phyloP scores from a whole-genome alignment of 495 filamentous ascomycete genomes.

The Trichoderma gamsii region DNA sequence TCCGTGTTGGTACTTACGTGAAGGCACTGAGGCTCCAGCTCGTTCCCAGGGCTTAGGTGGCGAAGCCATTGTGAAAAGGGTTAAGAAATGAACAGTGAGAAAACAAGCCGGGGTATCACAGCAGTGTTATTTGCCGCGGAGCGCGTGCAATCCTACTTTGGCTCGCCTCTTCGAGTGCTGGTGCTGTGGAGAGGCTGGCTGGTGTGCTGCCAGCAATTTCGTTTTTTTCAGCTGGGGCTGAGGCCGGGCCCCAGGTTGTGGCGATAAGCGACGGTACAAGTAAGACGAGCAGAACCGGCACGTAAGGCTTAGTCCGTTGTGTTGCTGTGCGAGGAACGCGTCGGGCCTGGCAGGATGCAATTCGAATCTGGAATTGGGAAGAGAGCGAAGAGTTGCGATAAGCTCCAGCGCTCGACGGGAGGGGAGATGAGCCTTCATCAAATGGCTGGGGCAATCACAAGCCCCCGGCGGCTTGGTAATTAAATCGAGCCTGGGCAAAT shows the following conservation, averaged over 20 bases:
- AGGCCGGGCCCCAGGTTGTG: not conserved
- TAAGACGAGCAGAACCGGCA: not conserved
- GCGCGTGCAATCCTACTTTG: not conserved
- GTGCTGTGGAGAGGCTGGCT: not conserved
- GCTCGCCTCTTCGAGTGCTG: not conserved
- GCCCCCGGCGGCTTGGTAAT: slow-evolving; percentile 13
- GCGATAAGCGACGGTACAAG: not conserved
- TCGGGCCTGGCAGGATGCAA: not conserved
- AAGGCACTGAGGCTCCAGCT: slow-evolving; percentile 56
- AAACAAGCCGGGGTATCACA: slow-evolving; percentile 1
- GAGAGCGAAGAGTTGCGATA: not conserved
- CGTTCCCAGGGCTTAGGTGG: slow-evolving; percentile 97
- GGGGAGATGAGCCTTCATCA: not conserved
- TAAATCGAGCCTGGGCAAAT: slow-evolving; percentile 5
- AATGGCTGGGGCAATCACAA: slow-evolving; percentile 8
- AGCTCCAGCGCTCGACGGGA: not conserved
- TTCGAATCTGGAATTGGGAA: not conserved
- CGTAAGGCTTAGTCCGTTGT: not conserved
- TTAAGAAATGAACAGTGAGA: not conserved
- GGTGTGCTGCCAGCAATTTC: not conserved
- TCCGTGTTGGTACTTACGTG: slow-evolving; percentile 32
- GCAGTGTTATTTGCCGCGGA: not conserved
- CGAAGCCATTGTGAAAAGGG: slow-evolving; percentile 49
- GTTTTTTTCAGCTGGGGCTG: slow-evolving; percentile 1
- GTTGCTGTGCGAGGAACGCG: not conserved